Conservation (phyloP, 2,329 filamentous ascomycete species). For the Botrytis squamosa region DNA sequence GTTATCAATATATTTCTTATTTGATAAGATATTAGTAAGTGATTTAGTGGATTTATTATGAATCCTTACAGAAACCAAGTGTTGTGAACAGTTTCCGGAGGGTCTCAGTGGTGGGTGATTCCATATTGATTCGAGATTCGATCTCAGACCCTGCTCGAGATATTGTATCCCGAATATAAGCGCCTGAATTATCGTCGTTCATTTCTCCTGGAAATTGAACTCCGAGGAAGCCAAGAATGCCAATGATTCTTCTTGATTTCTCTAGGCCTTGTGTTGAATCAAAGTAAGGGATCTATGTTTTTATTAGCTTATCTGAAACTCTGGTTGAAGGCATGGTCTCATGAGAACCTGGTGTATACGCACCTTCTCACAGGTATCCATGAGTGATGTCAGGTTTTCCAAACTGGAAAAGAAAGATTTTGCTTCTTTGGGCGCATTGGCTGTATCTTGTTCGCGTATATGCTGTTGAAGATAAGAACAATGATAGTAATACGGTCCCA, state of each 20-base stretch:
- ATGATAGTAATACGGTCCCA: conserved; percentile 40
- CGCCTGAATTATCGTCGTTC: conserved; percentile 17
- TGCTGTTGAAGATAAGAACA: conserved; percentile 35
- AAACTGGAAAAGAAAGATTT: conserved; percentile 4
- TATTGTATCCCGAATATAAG: conserved; percentile 21
- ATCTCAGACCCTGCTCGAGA: conserved; percentile 23
- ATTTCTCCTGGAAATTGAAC: conserved; percentile 23
- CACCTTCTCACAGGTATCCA: conserved; percentile 23
- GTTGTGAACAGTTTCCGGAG: conserved; percentile 19
- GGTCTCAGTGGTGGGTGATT: background rate
- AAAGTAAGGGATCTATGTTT: conserved; percentile 22
- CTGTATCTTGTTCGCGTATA: conserved; percentile 17
- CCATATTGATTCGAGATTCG: conserved; percentile 8
- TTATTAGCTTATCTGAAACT: background rate
- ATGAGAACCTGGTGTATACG: background rate
- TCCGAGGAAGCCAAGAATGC: conserved; percentile 21
- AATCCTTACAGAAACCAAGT: too few species aligned
- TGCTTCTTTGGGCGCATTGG: background rate
- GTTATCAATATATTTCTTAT: too few species aligned
- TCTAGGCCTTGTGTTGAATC: conserved; percentile 16
- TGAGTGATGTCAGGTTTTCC: conserved; percentile 12
- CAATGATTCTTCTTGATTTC: conserved; percentile 21
- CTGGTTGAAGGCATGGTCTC: background rate
- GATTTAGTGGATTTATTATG: too few species aligned
- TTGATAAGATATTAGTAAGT: too few species aligned